Percentiles rank a stretch among this genome's conserved stretches.
These are phyloP conservation scores for Tripterygium wilfordii DNA, from an alignment of 177 flowering plant species.

Conservation along the genomic window DNA sequence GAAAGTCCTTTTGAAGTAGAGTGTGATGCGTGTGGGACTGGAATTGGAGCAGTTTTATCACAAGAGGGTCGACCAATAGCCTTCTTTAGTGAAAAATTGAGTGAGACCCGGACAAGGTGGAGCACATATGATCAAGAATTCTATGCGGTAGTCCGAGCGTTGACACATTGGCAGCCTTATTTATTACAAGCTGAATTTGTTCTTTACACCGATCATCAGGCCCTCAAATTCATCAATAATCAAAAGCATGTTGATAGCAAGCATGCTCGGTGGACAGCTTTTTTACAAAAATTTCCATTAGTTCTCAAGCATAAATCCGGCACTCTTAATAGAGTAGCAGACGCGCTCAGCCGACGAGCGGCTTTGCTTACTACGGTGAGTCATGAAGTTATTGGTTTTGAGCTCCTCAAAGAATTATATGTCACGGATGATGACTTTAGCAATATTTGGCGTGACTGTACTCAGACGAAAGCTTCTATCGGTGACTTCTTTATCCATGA, in stretches of 20 bases:
- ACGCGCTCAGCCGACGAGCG: conserved; percentile 1
- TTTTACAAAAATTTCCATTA: conserved; percentile 2
- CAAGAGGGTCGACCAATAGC: neutral
- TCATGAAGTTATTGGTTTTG: neutral
- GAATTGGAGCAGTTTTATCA: neutral
- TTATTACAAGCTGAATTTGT: conserved; percentile 2
- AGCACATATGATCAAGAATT: conserved; percentile 3
- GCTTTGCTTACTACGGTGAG: neutral
- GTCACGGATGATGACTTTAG: neutral
- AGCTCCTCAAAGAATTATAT: neutral
- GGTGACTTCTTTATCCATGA: too few relatives aligned
- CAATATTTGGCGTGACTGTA: neutral
- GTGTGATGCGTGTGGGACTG: neutral
- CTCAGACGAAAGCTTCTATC: neutral
- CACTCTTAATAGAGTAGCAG: neutral
- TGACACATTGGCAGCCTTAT: too few relatives aligned
- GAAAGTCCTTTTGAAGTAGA: conserved; percentile 1
- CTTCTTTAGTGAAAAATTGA: neutral
- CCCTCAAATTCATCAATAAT: neutral
- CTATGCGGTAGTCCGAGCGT: neutral
- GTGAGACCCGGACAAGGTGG: neutral
- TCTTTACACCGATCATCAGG: neutral
- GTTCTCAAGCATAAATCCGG: conserved; percentile 7
- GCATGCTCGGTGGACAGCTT: conserved; percentile 4
- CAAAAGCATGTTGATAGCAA: neutral